Conservation (phyloP, 352 stramenopile genomes). For the Pythium biforme region DNA sequence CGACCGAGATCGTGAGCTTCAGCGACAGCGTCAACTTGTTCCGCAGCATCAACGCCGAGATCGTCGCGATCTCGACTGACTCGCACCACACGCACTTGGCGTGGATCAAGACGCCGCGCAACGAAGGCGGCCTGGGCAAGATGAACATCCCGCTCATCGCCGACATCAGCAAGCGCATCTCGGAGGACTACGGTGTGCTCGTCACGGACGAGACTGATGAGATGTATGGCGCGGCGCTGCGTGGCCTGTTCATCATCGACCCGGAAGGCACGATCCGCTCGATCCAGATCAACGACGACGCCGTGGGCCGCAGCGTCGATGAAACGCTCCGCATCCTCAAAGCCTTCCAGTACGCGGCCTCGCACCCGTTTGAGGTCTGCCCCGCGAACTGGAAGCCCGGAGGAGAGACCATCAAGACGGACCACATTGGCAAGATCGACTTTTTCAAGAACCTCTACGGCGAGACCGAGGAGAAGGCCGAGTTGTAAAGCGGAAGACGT, state of each 20-base stretch:
- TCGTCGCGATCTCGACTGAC: constrained; percentile 80
- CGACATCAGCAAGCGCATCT: constrained; percentile 85
- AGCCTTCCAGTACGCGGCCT: constrained; percentile 75
- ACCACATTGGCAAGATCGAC: constrained; percentile 82
- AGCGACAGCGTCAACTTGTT: constrained; percentile 69
- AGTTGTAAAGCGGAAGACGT: constrained; percentile 31
- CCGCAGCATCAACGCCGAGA: constrained; percentile 76
- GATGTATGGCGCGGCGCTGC: constrained; percentile 72
- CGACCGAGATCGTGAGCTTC: constrained; percentile 83
- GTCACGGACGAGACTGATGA: constrained; percentile 82
- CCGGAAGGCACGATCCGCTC: constrained; percentile 77
- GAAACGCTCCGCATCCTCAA: constrained; percentile 85
- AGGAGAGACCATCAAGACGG: constrained; percentile 80
- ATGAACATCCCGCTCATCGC: constrained; percentile 84
- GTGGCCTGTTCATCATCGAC: constrained; percentile 86
- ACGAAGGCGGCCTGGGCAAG: constrained; percentile 71
- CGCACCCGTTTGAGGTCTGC: constrained; percentile 81
- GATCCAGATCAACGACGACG: constrained; percentile 86
- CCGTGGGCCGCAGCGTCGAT: constrained; percentile 77
- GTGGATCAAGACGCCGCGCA: constrained; percentile 79
- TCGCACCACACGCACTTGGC: constrained; percentile 85
- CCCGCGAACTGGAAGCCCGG: constrained; percentile 85
- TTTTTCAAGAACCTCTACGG: constrained; percentile 85
- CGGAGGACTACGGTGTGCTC: constrained; percentile 81
- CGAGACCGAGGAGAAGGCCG: constrained; percentile 43